A percentile compares a stretch with the other conserved stretches of the same genome.
Conservation (phyloP, 2,329 filamentous ascomycete genomes). For the Fusarium proliferatum region DNA sequence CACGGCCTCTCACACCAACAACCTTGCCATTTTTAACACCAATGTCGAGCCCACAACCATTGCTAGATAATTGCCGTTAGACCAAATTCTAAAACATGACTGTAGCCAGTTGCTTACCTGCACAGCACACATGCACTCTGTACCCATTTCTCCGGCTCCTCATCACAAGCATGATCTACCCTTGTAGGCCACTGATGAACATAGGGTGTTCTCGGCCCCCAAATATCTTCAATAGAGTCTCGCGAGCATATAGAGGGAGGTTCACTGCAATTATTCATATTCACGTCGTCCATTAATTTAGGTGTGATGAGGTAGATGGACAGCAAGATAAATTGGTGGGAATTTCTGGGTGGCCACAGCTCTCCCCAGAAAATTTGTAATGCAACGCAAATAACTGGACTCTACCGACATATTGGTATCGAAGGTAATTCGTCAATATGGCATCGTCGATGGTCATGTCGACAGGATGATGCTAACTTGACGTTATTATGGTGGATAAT, state of each 20-base stretch:
- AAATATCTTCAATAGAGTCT: background rate
- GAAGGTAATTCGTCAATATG: background rate
- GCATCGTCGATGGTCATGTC: background rate
- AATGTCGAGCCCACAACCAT: background rate
- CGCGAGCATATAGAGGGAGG: background rate
- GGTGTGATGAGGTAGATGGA: too few relatives aligned
- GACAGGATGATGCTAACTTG: background rate
- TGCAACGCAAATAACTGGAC: background rate
- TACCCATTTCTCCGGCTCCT: background rate
- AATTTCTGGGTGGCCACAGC: background rate
- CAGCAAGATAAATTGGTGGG: background rate
- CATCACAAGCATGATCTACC: background rate
- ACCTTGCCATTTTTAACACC: slow-evolving; percentile 1
- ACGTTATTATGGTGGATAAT: background rate
- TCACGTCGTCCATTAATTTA: background rate
- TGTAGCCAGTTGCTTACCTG: background rate
- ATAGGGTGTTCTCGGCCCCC: background rate
- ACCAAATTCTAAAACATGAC: background rate
- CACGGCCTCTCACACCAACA: background rate
- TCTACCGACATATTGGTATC: background rate
- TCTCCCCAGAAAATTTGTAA: background rate
- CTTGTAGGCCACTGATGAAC: slow-evolving; percentile 1
- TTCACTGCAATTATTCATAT: background rate
- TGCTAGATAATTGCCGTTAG: background rate
- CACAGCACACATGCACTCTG: background rate